Evolutionary conservation across 495 filamentous ascomycete genomes (phyloP).

Genomic region (Podospora appendiculata): DNA sequence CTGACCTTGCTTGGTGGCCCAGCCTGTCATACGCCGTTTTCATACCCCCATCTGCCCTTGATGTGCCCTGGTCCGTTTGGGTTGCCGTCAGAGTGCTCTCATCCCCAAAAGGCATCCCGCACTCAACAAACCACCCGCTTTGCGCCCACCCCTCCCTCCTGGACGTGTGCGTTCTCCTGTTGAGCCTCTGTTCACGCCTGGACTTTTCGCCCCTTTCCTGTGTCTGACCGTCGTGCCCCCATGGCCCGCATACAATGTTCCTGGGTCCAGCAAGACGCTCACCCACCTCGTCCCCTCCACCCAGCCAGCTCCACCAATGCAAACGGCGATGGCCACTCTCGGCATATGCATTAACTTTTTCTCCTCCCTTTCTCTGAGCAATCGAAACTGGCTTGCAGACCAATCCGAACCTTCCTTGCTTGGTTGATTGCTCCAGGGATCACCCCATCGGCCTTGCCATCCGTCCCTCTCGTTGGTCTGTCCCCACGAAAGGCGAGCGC

Average conservation of each 20-base stretch:
- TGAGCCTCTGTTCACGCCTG: slow-evolving; percentile 23
- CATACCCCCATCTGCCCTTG: slow-evolving; percentile 13
- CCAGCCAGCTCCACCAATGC: slow-evolving; percentile 20
- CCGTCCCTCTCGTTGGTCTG: slow-evolving; percentile 29
- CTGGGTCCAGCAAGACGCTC: slow-evolving; percentile 15
- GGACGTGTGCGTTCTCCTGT: slow-evolving; percentile 10
- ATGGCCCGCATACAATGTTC: slow-evolving; percentile 17
- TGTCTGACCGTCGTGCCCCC: slow-evolving; percentile 15
- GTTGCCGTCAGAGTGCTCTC: slow-evolving; percentile 10
- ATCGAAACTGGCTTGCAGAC: slow-evolving; percentile 31
- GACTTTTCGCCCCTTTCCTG: slow-evolving; percentile 14
- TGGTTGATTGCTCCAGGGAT: slow-evolving; percentile 27
- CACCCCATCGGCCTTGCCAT: slow-evolving; percentile 25
- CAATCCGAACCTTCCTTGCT: slow-evolving; percentile 28
- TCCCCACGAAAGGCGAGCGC: slow-evolving; percentile 44
- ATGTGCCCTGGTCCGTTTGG: slow-evolving; percentile 8
- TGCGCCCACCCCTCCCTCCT: slow-evolving; percentile 20
- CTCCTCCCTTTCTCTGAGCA: slow-evolving; percentile 34
- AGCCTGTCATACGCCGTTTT: slow-evolving; percentile 22
- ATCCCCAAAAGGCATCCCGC: slow-evolving; percentile 10
- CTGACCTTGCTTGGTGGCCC: slow-evolving; percentile 11
- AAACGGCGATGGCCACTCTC: slow-evolving; percentile 26
- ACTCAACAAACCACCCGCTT: slow-evolving; percentile 1
- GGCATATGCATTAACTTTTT: slow-evolving; percentile 27
- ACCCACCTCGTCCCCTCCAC: slow-evolving; percentile 13